phyloP scores from a whole-genome alignment of 2,329 filamentous ascomycete genomes.

The Colletotrichum tofieldiae region DNA sequence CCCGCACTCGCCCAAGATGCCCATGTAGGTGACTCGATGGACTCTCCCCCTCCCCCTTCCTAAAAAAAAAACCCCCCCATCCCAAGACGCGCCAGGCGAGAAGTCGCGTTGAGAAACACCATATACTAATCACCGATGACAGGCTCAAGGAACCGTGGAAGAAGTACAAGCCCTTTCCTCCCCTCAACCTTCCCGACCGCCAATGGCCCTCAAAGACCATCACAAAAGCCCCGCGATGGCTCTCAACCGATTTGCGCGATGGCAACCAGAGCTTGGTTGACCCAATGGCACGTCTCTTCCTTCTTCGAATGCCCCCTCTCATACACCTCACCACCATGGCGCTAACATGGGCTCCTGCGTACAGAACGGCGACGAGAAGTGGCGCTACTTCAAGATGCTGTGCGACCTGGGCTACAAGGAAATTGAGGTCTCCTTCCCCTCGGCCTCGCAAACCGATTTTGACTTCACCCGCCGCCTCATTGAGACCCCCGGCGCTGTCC shows the following conservation, averaged over 20 bases:
- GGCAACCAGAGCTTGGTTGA: conserved; percentile 95
- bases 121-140: conserved; percentile 4
- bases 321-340: conserved; percentile 16
- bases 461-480: conserved; percentile 92
- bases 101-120: neutral
- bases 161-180: conserved; percentile 45
- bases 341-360: conserved; percentile 4
- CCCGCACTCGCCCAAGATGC: conserved; percentile 43
- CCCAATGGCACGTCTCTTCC: conserved; percentile 81
- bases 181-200: conserved; percentile 69
- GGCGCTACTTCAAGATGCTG: conserved; percentile 95
- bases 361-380: conserved; percentile 95
- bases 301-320: conserved; percentile 4
- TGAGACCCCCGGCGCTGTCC: conserved; percentile 85
- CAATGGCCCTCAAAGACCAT: conserved; percentile 90
- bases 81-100: neutral
- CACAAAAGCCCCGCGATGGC: conserved; percentile 90
- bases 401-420: conserved; percentile 95
- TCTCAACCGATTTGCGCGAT: conserved; percentile 80
- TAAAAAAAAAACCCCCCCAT: conserved; percentile 9
- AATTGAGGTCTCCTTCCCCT: conserved; percentile 96
- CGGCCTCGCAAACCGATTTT: conserved; percentile 94
- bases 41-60: neutral
- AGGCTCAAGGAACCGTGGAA: conserved; percentile 44
- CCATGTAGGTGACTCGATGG: conserved; percentile 40